Conservation (phyloP, 768 basidiomycete genomes). For the Mycena crocata region DNA sequence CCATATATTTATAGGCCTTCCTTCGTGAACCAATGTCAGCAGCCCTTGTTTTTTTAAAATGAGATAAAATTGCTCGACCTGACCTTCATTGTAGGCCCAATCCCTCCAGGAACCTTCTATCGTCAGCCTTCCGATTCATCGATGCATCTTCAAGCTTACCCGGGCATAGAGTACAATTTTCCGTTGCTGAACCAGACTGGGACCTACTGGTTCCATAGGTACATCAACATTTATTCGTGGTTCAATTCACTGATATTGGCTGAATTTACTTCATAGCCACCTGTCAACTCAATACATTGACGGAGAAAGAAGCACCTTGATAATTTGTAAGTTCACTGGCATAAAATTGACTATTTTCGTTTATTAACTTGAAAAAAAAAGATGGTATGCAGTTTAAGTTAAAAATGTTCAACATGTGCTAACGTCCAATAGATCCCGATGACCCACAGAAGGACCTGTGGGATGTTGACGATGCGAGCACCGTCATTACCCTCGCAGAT, state of each 20-base stretch:
- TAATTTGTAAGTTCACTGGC: constrained; percentile 37
- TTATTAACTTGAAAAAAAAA: too few relatives aligned
- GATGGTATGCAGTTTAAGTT: too few relatives aligned
- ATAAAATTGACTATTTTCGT: not conserved
- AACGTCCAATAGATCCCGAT: constrained; percentile 38
- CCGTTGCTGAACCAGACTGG: not conserved
- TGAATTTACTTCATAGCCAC: constrained; percentile 19
- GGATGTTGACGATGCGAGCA: constrained; percentile 46
- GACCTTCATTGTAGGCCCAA: constrained; percentile 16
- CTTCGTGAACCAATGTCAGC: constrained; percentile 26
- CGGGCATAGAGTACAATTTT: not conserved
- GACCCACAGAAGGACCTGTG: constrained; percentile 45
- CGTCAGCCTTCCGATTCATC: not conserved
- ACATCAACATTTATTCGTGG: not conserved
- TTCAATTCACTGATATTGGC: not conserved
- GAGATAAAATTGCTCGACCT: not conserved
- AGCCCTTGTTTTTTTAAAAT: not conserved
- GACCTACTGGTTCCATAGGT: constrained; percentile 34
- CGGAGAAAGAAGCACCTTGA: constrained; percentile 41
- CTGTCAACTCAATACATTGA: constrained; percentile 40
- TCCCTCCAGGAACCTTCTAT: constrained; percentile 15
- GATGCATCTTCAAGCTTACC: too few relatives aligned
- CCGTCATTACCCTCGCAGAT: constrained; percentile 45
- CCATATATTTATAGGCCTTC: constrained; percentile 21
- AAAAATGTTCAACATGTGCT: too few relatives aligned